Evolutionary conservation across 805 yeast species (phyloP).

Genomic region (Cyberlindnera euphorbiiphila): DNA sequence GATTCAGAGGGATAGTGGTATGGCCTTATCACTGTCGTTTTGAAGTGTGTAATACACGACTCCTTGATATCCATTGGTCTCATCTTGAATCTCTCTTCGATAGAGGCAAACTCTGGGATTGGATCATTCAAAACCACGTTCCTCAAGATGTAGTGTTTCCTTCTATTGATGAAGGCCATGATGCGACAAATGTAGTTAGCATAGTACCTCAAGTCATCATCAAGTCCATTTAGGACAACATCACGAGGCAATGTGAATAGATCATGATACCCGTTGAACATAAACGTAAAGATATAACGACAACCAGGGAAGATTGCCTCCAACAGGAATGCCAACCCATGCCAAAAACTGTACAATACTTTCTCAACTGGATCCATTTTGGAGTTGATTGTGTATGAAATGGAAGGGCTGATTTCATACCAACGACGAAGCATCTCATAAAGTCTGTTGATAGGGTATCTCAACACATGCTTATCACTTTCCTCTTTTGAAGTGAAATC

Average conservation of each 20-base stretch:
- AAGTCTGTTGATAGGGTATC: slow-evolving; percentile 20
- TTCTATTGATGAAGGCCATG: slow-evolving; percentile 20
- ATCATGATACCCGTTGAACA: slow-evolving; percentile 21
- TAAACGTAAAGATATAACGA: slow-evolving; percentile 21
- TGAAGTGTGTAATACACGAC: slow-evolving; percentile 17
- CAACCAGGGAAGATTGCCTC: slow-evolving; percentile 18
- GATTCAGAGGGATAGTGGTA: slow-evolving; percentile 22
- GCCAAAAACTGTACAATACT: slow-evolving; percentile 21
- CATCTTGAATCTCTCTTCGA: slow-evolving; percentile 17
- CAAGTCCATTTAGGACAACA: slow-evolving; percentile 7
- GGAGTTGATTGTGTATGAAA: slow-evolving; percentile 15
- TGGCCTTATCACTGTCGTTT: slow-evolving; percentile 14
- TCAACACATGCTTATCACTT: slow-evolving; percentile 13
- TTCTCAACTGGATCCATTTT: slow-evolving; percentile 10
- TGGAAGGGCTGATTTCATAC: slow-evolving; percentile 19
- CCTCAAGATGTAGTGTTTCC: slow-evolving; percentile 18
- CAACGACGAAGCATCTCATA: slow-evolving; percentile 16
- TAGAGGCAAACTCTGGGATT: slow-evolving; percentile 14
- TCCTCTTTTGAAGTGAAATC: slow-evolving; percentile 10
- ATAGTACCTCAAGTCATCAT: slow-evolving; percentile 10
- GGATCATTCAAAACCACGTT: slow-evolving; percentile 22
- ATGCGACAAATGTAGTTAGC: slow-evolving; percentile 23
- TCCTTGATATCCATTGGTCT: slow-evolving; percentile 24
- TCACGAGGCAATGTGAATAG: slow-evolving; percentile 15
- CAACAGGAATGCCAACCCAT: slow-evolving; percentile 14